These are phyloP conservation scores for Monosiga brevicollis DNA, from an alignment of 78 protist species.

Conservation along the genomic window DNA sequence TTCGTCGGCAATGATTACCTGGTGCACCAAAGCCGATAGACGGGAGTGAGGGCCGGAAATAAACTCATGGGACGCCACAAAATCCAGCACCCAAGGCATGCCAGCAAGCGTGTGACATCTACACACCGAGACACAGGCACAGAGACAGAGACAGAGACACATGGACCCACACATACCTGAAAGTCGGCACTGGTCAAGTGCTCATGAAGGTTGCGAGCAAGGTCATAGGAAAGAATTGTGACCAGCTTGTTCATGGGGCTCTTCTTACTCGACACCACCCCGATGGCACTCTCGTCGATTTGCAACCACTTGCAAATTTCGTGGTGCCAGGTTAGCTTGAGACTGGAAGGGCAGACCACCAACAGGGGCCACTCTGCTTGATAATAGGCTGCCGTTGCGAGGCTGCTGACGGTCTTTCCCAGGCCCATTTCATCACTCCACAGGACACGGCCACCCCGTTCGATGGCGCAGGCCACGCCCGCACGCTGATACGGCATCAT, in stretches of 20 bases:
- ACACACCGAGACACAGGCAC: too few relatives aligned
- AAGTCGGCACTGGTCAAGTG: neutral
- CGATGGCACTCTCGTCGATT: constrained; percentile 22
- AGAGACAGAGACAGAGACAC: too few relatives aligned
- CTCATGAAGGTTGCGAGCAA: neutral
- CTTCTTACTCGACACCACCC: constrained; percentile 48
- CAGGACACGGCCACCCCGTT: constrained; percentile 17
- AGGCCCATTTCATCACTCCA: constrained; percentile 21
- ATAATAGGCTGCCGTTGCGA: constrained; percentile 41
- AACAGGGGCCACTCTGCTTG: constrained; percentile 52
- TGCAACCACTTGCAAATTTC: constrained; percentile 37
- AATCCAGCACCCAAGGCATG: too few relatives aligned
- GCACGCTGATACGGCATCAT: constrained; percentile 24
- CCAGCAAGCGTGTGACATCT: too few relatives aligned
- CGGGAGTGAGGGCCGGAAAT: too few relatives aligned
- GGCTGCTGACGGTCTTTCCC: constrained; percentile 53
- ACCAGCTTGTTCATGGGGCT: constrained; percentile 9
- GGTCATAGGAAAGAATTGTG: neutral
- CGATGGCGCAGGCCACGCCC: constrained; percentile 21
- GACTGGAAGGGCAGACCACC: constrained; percentile 46
- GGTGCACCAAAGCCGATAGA: too few relatives aligned
- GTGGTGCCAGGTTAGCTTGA: constrained; percentile 35
- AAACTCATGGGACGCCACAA: too few relatives aligned
- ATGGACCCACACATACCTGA: too few relatives aligned
- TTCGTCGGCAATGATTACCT: constrained; percentile 61